These are phyloP conservation scores for Aspergillus bombycis DNA, from an alignment of 2,329 filamentous ascomycete species.

Conservation along the genomic window DNA sequence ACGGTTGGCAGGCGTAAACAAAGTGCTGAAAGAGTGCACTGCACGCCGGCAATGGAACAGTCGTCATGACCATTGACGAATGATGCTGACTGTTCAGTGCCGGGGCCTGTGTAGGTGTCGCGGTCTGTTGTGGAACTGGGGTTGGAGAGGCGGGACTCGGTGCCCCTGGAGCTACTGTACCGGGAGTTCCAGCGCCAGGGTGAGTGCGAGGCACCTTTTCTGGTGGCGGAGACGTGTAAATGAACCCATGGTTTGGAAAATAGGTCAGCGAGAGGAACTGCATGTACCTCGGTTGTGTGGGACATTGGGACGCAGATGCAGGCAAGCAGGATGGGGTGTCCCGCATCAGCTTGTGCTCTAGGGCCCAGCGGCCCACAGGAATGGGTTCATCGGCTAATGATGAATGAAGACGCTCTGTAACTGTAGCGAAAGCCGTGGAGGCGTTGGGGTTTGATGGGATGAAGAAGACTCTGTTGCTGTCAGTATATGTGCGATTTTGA, in stretches of 20 bases:
- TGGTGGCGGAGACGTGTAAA: conserved; percentile 41
- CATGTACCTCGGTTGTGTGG: conserved; percentile 41
- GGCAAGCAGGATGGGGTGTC: conserved; percentile 47
- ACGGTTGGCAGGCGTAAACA: conserved; percentile 43
- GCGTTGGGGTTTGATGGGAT: conserved; percentile 46
- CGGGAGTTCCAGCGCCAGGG: conserved; percentile 5
- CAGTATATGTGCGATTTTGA: neutral
- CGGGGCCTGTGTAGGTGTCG: neutral
- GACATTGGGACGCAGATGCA: conserved; percentile 34
- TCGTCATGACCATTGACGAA: conserved; percentile 42
- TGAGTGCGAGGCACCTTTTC: conserved; percentile 20
- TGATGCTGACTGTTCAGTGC: neutral
- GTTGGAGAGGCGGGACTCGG: neutral
- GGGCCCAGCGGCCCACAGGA: conserved; percentile 42
- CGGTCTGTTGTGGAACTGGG: neutral
- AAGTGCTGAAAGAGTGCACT: conserved; percentile 45
- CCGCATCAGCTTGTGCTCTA: conserved; percentile 48
- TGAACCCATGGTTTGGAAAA: conserved; percentile 43
- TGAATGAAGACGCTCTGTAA: conserved; percentile 44
- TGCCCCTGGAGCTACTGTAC: neutral
- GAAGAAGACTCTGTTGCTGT: conserved; percentile 43
- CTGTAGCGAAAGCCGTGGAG: conserved; percentile 36
- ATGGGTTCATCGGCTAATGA: conserved; percentile 39
- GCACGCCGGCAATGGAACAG: conserved; percentile 39
- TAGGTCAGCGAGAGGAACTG: conserved; percentile 48